Conservation (phyloP, 768 basidiomycete genomes). For the Boletus subparvulus region DNA sequence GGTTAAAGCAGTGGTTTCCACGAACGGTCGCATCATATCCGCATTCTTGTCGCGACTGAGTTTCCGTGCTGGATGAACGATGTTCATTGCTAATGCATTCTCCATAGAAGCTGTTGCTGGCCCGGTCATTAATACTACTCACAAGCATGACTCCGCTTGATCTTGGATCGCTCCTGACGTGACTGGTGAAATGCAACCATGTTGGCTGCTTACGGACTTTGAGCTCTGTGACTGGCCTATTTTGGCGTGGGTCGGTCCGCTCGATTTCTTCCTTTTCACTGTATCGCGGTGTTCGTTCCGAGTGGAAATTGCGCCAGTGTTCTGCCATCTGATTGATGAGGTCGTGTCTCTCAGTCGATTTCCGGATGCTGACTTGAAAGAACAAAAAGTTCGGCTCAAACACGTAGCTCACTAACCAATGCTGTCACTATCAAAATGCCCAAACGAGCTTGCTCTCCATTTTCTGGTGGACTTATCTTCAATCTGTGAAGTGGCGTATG, state of each 20-base stretch:
- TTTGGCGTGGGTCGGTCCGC: conserved; percentile 4
- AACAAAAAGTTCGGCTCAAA: neutral
- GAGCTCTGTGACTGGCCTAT: neutral
- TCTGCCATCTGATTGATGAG: conserved; percentile 7
- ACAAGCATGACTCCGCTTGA: conserved; percentile 7
- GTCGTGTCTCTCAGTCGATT: conserved; percentile 1
- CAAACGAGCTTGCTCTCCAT: neutral
- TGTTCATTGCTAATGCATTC: conserved; percentile 8
- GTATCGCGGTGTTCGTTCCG: neutral
- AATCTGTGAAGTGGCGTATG: neutral
- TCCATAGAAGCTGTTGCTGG: neutral
- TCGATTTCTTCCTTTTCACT: neutral
- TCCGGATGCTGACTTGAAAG: conserved; percentile 8
- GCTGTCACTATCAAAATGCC: conserved; percentile 7
- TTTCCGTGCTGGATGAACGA: conserved; percentile 1
- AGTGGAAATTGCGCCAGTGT: neutral
- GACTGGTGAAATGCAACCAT: conserved; percentile 1
- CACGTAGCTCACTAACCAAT: neutral
- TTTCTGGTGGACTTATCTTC: neutral
- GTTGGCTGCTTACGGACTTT: neutral
- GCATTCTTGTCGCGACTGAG: conserved; percentile 14
- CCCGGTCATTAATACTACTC: neutral
- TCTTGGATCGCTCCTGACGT: conserved; percentile 6
- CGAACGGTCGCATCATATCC: conserved; percentile 6
- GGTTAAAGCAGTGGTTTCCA: conserved; percentile 21